Evolutionary conservation across 78 protist genomes (phyloP).

Genomic region (Creolimax fragrantissima): DNA sequence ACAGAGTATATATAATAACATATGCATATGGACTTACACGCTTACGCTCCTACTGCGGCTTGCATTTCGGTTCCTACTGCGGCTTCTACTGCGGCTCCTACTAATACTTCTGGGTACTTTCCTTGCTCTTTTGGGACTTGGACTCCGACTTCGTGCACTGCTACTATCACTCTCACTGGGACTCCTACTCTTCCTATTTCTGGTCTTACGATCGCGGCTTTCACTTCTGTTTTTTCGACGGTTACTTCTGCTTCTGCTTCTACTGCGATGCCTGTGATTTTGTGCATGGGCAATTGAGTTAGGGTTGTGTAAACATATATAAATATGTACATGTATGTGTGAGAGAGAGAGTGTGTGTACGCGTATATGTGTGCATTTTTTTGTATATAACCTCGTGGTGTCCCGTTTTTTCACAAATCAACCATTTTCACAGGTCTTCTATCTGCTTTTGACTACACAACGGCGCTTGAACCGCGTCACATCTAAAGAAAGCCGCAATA

Average conservation of each 20-base stretch:
- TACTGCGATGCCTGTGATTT: not conserved
- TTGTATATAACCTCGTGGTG: too few species aligned
- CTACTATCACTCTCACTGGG: not conserved
- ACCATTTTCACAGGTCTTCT: too few species aligned
- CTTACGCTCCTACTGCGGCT: slow-evolving; percentile 9
- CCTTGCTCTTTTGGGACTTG: not conserved
- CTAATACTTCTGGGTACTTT: not conserved
- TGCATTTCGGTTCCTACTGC: not conserved
- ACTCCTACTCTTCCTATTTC: not conserved
- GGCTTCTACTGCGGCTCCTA: not conserved
- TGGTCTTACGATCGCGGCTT: not conserved
- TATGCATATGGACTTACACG: too few species aligned
- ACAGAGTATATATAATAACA: too few species aligned
- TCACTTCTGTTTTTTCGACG: not conserved
- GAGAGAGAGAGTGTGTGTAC: too few species aligned
- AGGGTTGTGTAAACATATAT: too few species aligned
- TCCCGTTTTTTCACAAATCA: too few species aligned
- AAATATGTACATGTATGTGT: too few species aligned
- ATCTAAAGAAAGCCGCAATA: too few species aligned
- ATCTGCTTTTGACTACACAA: too few species aligned
- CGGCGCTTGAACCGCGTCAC: too few species aligned
- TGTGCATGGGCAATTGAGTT: not conserved
- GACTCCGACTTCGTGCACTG: not conserved
- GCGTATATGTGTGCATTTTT: too few species aligned
- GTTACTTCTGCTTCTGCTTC: not conserved